Conservation (phyloP, 192 early-diverging fungal species). For the Piromyces finnis region DNA sequence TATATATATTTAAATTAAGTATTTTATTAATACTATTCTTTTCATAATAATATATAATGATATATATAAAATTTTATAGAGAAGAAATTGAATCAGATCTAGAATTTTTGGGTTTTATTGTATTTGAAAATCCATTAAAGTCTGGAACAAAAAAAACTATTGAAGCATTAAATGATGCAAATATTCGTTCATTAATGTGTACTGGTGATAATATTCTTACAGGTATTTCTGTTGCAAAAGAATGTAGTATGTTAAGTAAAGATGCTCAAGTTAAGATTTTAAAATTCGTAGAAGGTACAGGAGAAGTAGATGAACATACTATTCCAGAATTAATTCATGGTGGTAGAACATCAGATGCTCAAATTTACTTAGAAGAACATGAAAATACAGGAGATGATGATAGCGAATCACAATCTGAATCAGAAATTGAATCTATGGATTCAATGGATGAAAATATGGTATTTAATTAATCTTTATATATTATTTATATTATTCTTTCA, state of each 20-base stretch:
- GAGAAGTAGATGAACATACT: not conserved
- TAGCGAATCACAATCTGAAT: no score
- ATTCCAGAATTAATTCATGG: not conserved
- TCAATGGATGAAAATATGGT: no score
- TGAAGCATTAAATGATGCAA: constrained; percentile 54
- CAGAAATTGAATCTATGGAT: no score
- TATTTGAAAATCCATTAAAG: constrained; percentile 99
- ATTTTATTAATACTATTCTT: no score
- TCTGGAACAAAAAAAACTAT: constrained; percentile 62
- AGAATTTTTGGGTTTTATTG: constrained; percentile 82
- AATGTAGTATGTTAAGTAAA: constrained; percentile 75
- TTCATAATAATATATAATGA: no score
- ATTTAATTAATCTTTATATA: no score
- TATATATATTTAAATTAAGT: not conserved
- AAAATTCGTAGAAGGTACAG: constrained; percentile 33
- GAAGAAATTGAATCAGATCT: constrained; percentile 71
- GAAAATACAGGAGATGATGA: not conserved
- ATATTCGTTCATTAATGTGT: constrained; percentile 93
- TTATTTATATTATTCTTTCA: no score
- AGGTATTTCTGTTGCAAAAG: constrained; percentile 80
- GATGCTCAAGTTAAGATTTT: constrained; percentile 62
- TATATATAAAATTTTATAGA: constrained; percentile 22
- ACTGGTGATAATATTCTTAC: constrained; percentile 95
- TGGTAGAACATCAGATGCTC: not conserved
- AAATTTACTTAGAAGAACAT: not conserved